Conservation (phyloP, 1,284 basidiomycete genomes). For the Polyporus tsugae region DNA sequence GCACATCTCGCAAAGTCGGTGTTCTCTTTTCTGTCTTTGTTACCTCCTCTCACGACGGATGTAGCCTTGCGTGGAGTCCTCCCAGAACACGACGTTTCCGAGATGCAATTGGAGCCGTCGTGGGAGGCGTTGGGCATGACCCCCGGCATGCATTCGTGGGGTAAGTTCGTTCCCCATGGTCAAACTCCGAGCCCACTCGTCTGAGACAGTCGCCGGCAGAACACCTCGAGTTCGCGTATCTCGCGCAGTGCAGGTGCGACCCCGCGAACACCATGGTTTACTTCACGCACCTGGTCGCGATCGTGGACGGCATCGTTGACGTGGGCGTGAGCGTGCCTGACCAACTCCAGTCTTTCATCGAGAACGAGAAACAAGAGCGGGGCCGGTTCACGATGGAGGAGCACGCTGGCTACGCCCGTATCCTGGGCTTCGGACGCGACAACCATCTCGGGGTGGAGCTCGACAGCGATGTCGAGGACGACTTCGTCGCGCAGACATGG, state of each 20-base stretch:
- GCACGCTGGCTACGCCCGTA: slow-evolving; percentile 32
- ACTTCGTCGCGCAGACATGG: slow-evolving; percentile 76
- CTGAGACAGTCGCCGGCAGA: slow-evolving; percentile 49
- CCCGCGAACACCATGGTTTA: slow-evolving; percentile 67
- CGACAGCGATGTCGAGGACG: slow-evolving; percentile 70
- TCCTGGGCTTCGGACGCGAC: slow-evolving; percentile 72
- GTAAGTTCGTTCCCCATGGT: slow-evolving; percentile 46
- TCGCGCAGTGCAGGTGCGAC: slow-evolving; percentile 81
- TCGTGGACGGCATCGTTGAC: slow-evolving; percentile 58
- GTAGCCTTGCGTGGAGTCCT: slow-evolving; percentile 62
- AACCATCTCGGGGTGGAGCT: slow-evolving; percentile 66
- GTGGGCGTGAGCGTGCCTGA: slow-evolving; percentile 51
- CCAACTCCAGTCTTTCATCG: slow-evolving; percentile 62
- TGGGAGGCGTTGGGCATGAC: slow-evolving; percentile 69
- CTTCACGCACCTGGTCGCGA: slow-evolving; percentile 62
- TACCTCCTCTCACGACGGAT: slow-evolving; percentile 15
- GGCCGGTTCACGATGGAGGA: slow-evolving; percentile 54
- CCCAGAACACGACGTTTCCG: slow-evolving; percentile 48
- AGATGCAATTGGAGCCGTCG: slow-evolving; percentile 49
- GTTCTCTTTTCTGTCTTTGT: slow-evolving; percentile 37
- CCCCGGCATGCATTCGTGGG: slow-evolving; percentile 65
- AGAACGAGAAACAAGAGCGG: slow-evolving; percentile 66
- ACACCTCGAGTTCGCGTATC: slow-evolving; percentile 75
- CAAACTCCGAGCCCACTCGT: not conserved
- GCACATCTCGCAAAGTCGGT: slow-evolving; percentile 76